phyloP scores from a whole-genome alignment of 1,139 yeast species.

The Geotrichum australiense region DNA sequence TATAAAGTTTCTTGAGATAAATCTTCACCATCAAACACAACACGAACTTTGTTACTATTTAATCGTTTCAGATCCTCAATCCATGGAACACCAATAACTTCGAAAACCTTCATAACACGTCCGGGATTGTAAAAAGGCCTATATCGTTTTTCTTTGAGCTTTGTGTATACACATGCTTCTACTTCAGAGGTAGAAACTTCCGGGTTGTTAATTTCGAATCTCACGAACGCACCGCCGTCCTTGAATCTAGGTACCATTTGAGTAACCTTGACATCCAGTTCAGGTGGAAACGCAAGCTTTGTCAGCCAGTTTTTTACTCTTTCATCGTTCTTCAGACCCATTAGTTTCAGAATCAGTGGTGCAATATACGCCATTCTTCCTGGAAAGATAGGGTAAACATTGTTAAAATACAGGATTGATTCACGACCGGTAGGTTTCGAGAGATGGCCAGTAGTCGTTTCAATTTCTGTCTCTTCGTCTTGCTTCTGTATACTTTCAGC shows the following conservation, averaged over 20 bases:
- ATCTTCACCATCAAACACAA: conserved; percentile 66
- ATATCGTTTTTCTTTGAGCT: conserved; percentile 19
- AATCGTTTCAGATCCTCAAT: conserved; percentile 81
- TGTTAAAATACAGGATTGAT: conserved; percentile 39
- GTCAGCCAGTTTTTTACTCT: conserved; percentile 36
- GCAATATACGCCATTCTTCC: conserved; percentile 35
- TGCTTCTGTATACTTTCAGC: conserved; percentile 33
- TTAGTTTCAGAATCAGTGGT: conserved; percentile 4
- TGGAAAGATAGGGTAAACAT: conserved; percentile 28
- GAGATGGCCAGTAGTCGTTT: conserved; percentile 49
- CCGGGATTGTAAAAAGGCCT: conserved; percentile 27
- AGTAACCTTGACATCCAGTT: conserved; percentile 40
- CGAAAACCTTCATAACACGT: conserved; percentile 47
- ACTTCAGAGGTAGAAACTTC: conserved; percentile 22
- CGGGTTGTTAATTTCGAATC: conserved; percentile 39
- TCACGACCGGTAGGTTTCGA: conserved; percentile 43
- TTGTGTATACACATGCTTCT: conserved; percentile 25
- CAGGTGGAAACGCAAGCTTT: conserved; percentile 39
- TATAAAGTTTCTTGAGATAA: conserved; percentile 81
- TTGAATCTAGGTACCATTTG: conserved; percentile 60
- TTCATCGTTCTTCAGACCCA: conserved; percentile 16
- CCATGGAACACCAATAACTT: conserved; percentile 93
- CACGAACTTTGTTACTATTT: conserved; percentile 57
- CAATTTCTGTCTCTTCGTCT: conserved; percentile 44
- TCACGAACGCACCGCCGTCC: conserved; percentile 93